These are phyloP conservation scores for Biscutella laevigata DNA, from an alignment of 441 rosid species.

Conservation along the genomic window DNA sequence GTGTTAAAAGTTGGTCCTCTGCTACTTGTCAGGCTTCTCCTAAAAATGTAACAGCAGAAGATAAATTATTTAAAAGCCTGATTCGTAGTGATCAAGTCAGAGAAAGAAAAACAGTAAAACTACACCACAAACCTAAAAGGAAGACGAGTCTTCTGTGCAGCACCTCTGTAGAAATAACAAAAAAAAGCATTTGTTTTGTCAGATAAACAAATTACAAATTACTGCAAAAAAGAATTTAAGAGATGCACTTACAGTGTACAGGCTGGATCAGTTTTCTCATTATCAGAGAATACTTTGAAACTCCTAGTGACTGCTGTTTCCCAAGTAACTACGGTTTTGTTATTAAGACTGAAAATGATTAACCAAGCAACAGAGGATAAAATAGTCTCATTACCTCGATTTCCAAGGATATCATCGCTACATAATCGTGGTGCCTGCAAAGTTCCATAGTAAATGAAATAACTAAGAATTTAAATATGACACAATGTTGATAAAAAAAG, in stretches of 20 bases:
- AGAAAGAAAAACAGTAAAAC: not conserved
- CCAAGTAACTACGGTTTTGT: not conserved
- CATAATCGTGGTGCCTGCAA: slow-evolving; percentile 19
- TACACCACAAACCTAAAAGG: slow-evolving; percentile 29
- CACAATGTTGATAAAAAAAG: not conserved
- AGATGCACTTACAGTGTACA: slow-evolving; percentile 32
- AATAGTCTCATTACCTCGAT: slow-evolving; percentile 23
- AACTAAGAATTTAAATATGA: too few relatives aligned
- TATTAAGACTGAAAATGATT: not conserved
- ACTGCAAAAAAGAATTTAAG: not conserved
- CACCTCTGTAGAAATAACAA: slow-evolving; percentile 18
- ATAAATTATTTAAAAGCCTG: not conserved
- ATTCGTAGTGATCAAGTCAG: not conserved
- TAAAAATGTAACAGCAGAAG: slow-evolving; percentile 21
- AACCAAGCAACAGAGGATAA: not conserved
- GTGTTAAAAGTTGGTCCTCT: slow-evolving; percentile 26
- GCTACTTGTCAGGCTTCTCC: slow-evolving; percentile 32
- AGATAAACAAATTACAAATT: not conserved
- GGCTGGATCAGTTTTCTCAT: slow-evolving; percentile 30
- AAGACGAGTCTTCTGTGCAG: slow-evolving; percentile 17
- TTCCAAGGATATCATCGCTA: slow-evolving; percentile 23
- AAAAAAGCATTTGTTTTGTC: not conserved
- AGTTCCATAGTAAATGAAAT: not conserved
- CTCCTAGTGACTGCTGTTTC: slow-evolving; percentile 30
- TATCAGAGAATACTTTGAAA: slow-evolving; percentile 44